Conservation (phyloP, 2,329 filamentous ascomycete genomes). For the Fusarium compactum region DNA sequence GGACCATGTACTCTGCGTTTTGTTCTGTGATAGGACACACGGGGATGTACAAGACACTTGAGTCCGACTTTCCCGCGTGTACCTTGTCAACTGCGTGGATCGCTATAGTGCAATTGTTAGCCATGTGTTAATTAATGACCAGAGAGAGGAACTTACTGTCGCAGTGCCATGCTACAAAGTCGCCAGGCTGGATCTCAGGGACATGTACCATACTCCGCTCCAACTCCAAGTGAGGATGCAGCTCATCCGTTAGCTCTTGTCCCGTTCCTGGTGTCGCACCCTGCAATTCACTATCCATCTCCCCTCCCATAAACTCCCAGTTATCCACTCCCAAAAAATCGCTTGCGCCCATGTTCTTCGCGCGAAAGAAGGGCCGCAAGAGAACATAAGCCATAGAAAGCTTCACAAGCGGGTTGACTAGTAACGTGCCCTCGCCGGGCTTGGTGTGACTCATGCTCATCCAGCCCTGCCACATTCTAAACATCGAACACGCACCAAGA, state of each 20-base stretch:
- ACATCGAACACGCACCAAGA: conserved; percentile 84
- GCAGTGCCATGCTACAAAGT: conserved; percentile 89
- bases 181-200: conserved; percentile 76
- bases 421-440: conserved; percentile 81
- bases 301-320: conserved; percentile 67
- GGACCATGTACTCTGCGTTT: conserved; percentile 77
- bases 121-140: too few species aligned
- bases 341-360: conserved; percentile 49
- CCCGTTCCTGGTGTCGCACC: conserved; percentile 76
- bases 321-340: conserved; percentile 65
- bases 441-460: conserved; percentile 79
- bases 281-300: conserved; percentile 72
- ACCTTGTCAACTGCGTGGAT: conserved; percentile 87
- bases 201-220: conserved; percentile 76
- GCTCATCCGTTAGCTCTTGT: conserved; percentile 75
- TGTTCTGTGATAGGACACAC: conserved; percentile 82
- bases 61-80: conserved; percentile 78
- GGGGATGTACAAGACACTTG: conserved; percentile 90
- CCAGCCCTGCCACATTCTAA: conserved; percentile 93
- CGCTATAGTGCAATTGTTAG: conserved; percentile 48
- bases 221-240: conserved; percentile 80
- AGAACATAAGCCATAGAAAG: conserved; percentile 84
- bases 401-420: conserved; percentile 82
- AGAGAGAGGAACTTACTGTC: conserved; percentile 62
- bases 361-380: conserved; percentile 84